Conservation (phyloP, 192 early-diverging fungal genomes). For the Backusella macrospora region DNA sequence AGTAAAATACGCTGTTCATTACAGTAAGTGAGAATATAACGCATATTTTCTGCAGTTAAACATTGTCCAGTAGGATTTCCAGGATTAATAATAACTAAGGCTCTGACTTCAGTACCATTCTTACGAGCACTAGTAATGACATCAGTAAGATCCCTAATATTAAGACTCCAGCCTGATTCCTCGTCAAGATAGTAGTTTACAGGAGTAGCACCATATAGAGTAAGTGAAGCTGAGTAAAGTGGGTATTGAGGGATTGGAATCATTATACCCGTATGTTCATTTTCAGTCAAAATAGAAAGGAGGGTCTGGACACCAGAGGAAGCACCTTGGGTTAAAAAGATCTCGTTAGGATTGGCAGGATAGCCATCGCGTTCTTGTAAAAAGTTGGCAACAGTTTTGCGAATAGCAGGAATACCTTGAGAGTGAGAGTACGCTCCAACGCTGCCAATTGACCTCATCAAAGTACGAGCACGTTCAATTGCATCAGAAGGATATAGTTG, state of each 20-base stretch:
- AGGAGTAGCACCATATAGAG: slow-evolving; percentile 76
- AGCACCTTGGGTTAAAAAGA: slow-evolving; percentile 93
- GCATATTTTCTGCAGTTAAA: slow-evolving; percentile 76
- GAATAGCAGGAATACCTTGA: slow-evolving; percentile 82
- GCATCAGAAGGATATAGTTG: slow-evolving; percentile 86
- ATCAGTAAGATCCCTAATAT: slow-evolving; percentile 62
- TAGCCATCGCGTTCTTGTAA: slow-evolving; percentile 90
- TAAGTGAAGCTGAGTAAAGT: slow-evolving; percentile 91
- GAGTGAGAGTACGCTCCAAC: slow-evolving; percentile 94
- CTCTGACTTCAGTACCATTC: slow-evolving; percentile 84
- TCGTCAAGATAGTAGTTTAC: slow-evolving; percentile 97
- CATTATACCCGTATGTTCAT: slow-evolving; percentile 89
- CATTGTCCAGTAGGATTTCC: slow-evolving; percentile 97
- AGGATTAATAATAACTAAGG: slow-evolving; percentile 97
- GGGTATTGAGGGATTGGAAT: slow-evolving; percentile 99
- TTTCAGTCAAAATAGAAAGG: slow-evolving; percentile 78
- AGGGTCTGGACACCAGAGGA: slow-evolving; percentile 91
- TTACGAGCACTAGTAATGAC: slow-evolving; percentile 62
- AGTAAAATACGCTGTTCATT: slow-evolving; percentile 78
- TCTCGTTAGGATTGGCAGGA: slow-evolving; percentile 76
- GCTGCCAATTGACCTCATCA: slow-evolving; percentile 71
- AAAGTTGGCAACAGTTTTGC: slow-evolving; percentile 85
- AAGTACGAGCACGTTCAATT: slow-evolving; percentile 75
- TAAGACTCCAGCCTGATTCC: slow-evolving; percentile 78
- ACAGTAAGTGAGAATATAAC: slow-evolving; percentile 87